phyloP scores from a whole-genome alignment of 306 rosid genomes.

The Begonia fuchsioides region DNA sequence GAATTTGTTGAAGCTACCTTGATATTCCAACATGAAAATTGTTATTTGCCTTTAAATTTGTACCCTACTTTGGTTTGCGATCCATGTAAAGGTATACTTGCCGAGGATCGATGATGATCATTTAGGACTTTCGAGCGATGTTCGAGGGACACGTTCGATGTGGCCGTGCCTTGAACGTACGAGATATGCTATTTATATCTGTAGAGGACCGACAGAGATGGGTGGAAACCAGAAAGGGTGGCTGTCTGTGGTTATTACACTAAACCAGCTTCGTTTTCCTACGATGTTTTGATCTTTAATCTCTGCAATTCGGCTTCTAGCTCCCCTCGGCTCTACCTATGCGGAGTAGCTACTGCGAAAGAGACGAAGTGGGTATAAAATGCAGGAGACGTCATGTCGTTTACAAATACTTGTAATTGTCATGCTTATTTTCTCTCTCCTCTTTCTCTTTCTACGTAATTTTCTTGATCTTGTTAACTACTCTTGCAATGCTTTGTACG shows the following conservation, averaged over 20 bases:
- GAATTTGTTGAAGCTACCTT: too few relatives aligned
- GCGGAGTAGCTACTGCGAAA: slow-evolving; percentile 4
- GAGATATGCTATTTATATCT: slow-evolving; percentile 48
- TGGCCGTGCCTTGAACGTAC: slow-evolving; percentile 59
- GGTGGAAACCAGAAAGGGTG: slow-evolving; percentile 64
- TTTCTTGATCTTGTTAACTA: too few relatives aligned
- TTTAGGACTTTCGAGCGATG: slow-evolving; percentile 62
- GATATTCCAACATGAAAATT: too few relatives aligned
- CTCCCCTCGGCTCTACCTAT: slow-evolving; percentile 17
- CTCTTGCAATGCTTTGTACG: too few relatives aligned
- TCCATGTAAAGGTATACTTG: slow-evolving; percentile 41
- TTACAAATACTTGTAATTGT: too few relatives aligned
- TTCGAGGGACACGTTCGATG: slow-evolving; percentile 56
- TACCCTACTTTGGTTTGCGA: too few relatives aligned
- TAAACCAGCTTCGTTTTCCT: slow-evolving; percentile 33
- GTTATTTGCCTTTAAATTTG: too few relatives aligned
- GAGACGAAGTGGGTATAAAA: too few relatives aligned
- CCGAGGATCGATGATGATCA: slow-evolving; percentile 52
- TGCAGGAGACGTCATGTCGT: too few relatives aligned
- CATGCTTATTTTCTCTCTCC: too few relatives aligned
- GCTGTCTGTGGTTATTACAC: slow-evolving; percentile 26
- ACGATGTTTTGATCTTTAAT: slow-evolving; percentile 38
- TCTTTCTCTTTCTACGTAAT: too few relatives aligned
- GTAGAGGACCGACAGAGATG: slow-evolving; percentile 65
- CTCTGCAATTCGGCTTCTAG: slow-evolving; percentile 20